Conservation (phyloP, 768 basidiomycete genomes). For the Coprinopsis sp. region DNA sequence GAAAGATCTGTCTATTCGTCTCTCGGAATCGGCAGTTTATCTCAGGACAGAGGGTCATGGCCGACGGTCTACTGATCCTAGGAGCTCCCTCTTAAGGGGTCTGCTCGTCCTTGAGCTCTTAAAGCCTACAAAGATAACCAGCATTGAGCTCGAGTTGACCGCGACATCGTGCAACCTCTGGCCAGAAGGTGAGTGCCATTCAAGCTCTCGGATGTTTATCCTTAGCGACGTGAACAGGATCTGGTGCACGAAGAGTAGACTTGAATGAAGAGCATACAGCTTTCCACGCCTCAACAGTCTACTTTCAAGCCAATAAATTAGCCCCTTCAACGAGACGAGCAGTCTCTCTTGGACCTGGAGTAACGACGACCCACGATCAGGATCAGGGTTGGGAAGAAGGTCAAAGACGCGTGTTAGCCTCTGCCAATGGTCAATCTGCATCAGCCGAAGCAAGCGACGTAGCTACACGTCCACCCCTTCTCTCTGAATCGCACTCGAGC, state of each 20-base stretch:
- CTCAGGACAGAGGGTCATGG: slow-evolving; percentile 44
- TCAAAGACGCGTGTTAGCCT: slow-evolving; percentile 7
- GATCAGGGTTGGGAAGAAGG: slow-evolving; percentile 23
- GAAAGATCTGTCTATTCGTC: slow-evolving; percentile 48
- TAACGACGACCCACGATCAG: slow-evolving; percentile 28
- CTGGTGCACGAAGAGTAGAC: slow-evolving; percentile 71
- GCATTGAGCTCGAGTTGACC: slow-evolving; percentile 75
- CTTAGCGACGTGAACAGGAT: slow-evolving; percentile 29
- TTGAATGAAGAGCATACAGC: slow-evolving; percentile 74
- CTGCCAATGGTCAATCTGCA: slow-evolving; percentile 4
- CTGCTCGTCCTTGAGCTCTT: slow-evolving; percentile 50
- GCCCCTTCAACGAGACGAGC: slow-evolving; percentile 28
- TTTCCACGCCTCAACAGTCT: slow-evolving; percentile 63
- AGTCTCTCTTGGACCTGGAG: slow-evolving; percentile 45
- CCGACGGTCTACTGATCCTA: slow-evolving; percentile 27
- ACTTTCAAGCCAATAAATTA: slow-evolving; percentile 57
- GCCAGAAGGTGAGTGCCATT: slow-evolving; percentile 68
- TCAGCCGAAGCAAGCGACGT: neutral
- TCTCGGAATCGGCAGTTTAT: slow-evolving; percentile 74
- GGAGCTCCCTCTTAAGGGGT: slow-evolving; percentile 58
- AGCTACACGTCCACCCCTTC: too few species aligned
- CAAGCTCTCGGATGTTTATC: slow-evolving; percentile 2
- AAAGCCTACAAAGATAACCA: slow-evolving; percentile 82
- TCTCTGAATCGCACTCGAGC: neutral
- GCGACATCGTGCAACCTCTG: slow-evolving; percentile 71